Percentiles rank a stretch among this genome's conserved stretches.
phyloP scores from a whole-genome alignment of 176 grass and related monocot genomes.

The Zizania latifolia region DNA sequence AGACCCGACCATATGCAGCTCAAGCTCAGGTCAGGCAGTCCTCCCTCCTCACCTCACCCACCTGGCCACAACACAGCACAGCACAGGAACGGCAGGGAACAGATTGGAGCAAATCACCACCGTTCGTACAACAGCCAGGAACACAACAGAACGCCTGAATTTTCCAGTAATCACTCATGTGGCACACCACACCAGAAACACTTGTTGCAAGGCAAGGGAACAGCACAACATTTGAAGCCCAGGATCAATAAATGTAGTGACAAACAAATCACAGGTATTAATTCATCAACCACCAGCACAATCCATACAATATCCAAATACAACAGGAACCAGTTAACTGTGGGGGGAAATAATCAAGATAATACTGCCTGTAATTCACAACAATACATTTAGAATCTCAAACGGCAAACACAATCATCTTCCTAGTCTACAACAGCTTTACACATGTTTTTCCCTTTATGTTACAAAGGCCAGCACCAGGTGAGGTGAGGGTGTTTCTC shows the following conservation, averaged over 20 bases:
- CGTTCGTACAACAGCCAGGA: not conserved
- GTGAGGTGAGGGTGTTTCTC: not conserved
- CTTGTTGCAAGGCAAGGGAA: not conserved
- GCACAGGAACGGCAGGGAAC: too few relatives aligned
- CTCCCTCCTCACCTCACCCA: not conserved
- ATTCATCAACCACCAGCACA: conserved; percentile 24
- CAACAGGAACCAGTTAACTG: conserved; percentile 16
- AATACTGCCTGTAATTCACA: not conserved
- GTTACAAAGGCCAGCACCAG: conserved; percentile 39
- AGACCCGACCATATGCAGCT: too few relatives aligned
- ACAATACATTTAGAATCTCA: conserved; percentile 39
- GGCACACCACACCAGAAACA: not conserved
- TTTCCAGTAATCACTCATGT: not conserved
- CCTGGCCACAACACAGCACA: not conserved
- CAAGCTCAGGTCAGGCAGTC: not conserved
- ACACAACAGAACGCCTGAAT: not conserved
- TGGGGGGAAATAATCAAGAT: not conserved
- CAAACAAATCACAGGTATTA: conserved; percentile 17
- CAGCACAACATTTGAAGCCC: not conserved
- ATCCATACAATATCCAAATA: conserved; percentile 22
- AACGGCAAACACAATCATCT: conserved; percentile 49
- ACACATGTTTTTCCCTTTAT: conserved; percentile 47
- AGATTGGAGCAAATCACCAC: not conserved
- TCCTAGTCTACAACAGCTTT: conserved; percentile 56
- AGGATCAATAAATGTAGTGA: not conserved